Percentiles rank a stretch among this genome's conserved stretches.
These are phyloP conservation scores for Pascua guehoae DNA, from an alignment of 1,284 basidiomycete genomes.

Conservation along the genomic window DNA sequence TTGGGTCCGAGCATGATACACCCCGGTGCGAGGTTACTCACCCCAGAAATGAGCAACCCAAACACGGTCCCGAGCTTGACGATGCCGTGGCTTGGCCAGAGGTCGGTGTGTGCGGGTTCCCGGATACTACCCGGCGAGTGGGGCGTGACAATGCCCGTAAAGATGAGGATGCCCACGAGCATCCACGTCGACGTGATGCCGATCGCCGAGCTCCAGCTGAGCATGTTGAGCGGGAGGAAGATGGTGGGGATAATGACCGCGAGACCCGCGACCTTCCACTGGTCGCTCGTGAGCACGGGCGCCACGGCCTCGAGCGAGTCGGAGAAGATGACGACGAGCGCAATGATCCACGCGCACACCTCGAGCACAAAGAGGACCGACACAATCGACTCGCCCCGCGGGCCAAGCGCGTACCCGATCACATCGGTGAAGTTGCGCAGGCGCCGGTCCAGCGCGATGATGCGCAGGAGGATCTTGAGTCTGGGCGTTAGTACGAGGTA, in stretches of 20 bases:
- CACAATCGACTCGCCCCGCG: constrained; percentile 62
- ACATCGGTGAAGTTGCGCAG: constrained; percentile 44
- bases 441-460: constrained; percentile 42
- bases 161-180: constrained; percentile 72
- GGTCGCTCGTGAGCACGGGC: constrained; percentile 62
- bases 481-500: constrained; percentile 13
- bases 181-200: constrained; percentile 74
- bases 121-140: constrained; percentile 77
- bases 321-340: constrained; percentile 76
- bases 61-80: constrained; percentile 70
- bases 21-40: constrained; percentile 6
- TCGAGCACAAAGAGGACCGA: constrained; percentile 76
- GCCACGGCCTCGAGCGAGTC: constrained; percentile 74
- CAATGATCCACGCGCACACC: constrained; percentile 66
- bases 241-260: constrained; percentile 71
- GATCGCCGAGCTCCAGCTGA: constrained; percentile 79
- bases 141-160: constrained; percentile 61
- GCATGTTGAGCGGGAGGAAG: constrained; percentile 76
- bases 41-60: constrained; percentile 85
- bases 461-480: constrained; percentile 43
- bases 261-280: constrained; percentile 72
- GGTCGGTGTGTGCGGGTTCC: constrained; percentile 66
- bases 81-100: constrained; percentile 57
- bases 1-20: neutral
- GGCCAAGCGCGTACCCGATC: constrained; percentile 53